Evolutionary conservation across 1,284 basidiomycete species (phyloP).

Genomic region (Trametes polyzona): DNA sequence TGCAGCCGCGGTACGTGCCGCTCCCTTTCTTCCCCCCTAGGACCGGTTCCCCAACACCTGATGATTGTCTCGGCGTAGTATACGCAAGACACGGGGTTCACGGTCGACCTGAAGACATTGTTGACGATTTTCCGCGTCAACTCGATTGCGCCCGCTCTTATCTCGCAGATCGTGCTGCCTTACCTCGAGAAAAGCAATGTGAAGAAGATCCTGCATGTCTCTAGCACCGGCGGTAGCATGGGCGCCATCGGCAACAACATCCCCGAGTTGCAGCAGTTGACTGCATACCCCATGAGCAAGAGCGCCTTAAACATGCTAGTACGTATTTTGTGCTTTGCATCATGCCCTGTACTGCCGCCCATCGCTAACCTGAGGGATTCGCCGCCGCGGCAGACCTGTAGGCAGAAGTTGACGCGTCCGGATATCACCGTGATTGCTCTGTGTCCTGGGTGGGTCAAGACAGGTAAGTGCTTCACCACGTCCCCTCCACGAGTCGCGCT

Average conservation of each 20-base stretch:
- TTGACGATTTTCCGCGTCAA: neutral
- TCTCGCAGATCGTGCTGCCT: neutral
- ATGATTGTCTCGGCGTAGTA: neutral
- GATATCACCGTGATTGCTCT: neutral
- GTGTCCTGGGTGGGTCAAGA: constrained; percentile 1
- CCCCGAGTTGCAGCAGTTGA: no score
- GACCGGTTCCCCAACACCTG: neutral
- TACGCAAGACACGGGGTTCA: neutral
- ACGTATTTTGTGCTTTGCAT: no score
- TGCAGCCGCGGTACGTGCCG: constrained; percentile 36
- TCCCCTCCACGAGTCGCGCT: no score
- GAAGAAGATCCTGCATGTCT: neutral
- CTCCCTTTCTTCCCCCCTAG: neutral
- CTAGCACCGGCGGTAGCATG: neutral
- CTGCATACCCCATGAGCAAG: neutral
- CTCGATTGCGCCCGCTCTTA: neutral
- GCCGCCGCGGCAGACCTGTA: neutral
- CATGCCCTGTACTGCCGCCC: no score
- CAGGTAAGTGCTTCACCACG: no score
- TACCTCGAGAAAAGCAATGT: neutral
- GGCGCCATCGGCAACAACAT: no score
- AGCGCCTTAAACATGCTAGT: neutral
- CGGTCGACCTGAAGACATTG: neutral
- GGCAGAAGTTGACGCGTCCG: neutral
- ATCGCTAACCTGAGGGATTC: no score